These are phyloP conservation scores for Fagus crenata DNA, from an alignment of 306 rosid species.

Conservation along the genomic window DNA sequence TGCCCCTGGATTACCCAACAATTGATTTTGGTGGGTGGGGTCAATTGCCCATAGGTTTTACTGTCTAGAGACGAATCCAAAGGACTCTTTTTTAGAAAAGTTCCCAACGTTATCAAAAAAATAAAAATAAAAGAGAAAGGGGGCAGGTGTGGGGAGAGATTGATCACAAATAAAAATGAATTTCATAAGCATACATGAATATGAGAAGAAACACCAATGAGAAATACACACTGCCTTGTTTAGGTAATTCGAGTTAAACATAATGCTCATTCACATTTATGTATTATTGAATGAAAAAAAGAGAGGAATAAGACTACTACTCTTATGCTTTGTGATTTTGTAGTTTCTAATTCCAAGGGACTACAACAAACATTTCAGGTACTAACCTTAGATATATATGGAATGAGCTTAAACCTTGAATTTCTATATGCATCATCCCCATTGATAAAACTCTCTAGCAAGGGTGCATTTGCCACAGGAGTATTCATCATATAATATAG, in stretches of 20 bases:
- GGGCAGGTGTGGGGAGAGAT: neutral
- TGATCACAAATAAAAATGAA: neutral
- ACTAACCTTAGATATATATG: slow-evolving; percentile 85
- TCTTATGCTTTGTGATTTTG: neutral
- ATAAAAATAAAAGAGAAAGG: too few relatives aligned
- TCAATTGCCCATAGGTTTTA: too few relatives aligned
- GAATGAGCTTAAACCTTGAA: slow-evolving; percentile 87
- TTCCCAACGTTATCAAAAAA: too few relatives aligned
- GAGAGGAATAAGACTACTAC: neutral
- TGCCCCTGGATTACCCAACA: too few relatives aligned
- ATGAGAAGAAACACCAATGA: neutral
- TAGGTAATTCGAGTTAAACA: neutral
- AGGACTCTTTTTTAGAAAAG: too few relatives aligned
- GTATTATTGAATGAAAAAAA: neutral
- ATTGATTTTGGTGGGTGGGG: too few relatives aligned
- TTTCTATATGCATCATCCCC: slow-evolving; percentile 87
- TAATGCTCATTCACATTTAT: neutral
- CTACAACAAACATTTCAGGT: neutral
- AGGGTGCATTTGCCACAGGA: slow-evolving; percentile 70
- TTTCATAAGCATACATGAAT: neutral
- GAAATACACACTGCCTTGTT: neutral
- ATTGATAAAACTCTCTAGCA: slow-evolving; percentile 64
- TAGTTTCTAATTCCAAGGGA: neutral
- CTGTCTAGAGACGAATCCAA: too few relatives aligned
- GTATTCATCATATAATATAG: slow-evolving; percentile 68